These are phyloP conservation scores for Fusarium pseudocircinatum DNA, from an alignment of 2,329 filamentous ascomycete species.

Conservation along the genomic window DNA sequence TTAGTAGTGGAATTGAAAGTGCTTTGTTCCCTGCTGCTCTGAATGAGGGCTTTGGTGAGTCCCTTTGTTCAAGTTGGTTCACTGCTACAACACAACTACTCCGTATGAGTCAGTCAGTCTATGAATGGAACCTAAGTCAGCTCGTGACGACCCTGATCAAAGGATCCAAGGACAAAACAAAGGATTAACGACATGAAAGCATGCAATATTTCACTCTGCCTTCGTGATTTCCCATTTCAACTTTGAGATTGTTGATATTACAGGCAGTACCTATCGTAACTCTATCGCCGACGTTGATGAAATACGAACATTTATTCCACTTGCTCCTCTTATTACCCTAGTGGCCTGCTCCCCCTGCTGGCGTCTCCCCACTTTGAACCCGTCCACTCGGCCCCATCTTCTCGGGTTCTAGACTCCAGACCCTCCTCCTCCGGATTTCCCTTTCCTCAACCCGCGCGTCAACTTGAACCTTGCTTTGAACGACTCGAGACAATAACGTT, in stretches of 20 bases:
- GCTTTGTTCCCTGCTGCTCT: neutral
- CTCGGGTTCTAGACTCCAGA: slow-evolving; percentile 26
- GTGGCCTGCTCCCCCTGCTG: slow-evolving; percentile 1
- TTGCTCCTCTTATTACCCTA: neutral
- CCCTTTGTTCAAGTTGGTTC: neutral
- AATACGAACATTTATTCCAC: neutral
- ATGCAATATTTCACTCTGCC: neutral
- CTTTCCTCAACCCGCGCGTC: slow-evolving; percentile 24
- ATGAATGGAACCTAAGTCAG: neutral
- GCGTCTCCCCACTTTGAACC: slow-evolving; percentile 14
- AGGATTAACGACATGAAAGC: neutral
- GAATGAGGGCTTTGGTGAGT: neutral
- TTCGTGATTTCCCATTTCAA: neutral
- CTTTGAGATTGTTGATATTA: neutral
- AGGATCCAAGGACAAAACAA: neutral
- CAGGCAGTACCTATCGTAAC: neutral
- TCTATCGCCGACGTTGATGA: neutral
- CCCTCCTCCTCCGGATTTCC: slow-evolving; percentile 25
- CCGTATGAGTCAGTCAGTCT: neutral
- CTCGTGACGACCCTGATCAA: neutral
- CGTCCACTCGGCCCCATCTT: slow-evolving; percentile 14
- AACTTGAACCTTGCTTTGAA: slow-evolving; percentile 11
- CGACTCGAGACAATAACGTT: neutral
- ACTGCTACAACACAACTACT: neutral
- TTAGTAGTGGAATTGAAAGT: neutral